Base-by-base conservation (phyloP, 2,329 filamentous ascomycete genomes). In the Fusarium nisikadoi region DNA sequence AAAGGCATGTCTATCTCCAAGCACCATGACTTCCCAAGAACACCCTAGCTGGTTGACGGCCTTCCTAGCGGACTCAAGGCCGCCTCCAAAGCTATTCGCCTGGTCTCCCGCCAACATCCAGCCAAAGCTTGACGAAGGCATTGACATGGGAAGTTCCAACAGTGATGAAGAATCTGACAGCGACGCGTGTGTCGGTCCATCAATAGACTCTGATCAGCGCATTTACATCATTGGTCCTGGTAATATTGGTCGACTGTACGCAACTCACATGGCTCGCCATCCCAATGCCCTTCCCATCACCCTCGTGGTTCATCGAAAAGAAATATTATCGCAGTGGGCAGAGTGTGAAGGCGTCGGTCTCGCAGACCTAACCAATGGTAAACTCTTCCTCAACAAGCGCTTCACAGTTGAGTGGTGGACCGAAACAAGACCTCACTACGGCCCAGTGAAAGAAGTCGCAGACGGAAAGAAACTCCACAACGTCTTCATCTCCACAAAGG, bases 381-480 rank as follows among this genome's bases (percentile, higher is more conserved):
- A 43, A 16, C 1, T 66, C 7, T 36, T 66, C 16, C 43, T 29
- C n/a, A 63, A 31, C 50, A 66, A 66, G 13, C 19, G 16, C 6
- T 66, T 66, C 23, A 49, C 25, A 2, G n/a, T 66, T 5, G 63
- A 66, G 6, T 66, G 63, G 63, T 66, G 63, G 63, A 66, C 63
- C 0, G 63, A 66, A 11, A 45, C 43, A 3, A 27, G 33, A 13
- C 63, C 63, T 41, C 43, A 41, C 7, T 45, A 57, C 20, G 63
- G 63, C 35, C 58, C 59, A 7, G 50, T 66, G 2, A 63, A 20
- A 16, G 63, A 66, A 42, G 63, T 63, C 1, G 50, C 63, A 52
- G 50, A 38, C 7, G 63, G 63, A 3, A 52, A 57, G 23, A 57
- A 66, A 14, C 38, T 66, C 16, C 38, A 23, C 8, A 63, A 57